Percentiles rank a stretch among this genome's conserved stretches.
Evolutionary conservation across 257 asterid species (phyloP).

Genomic region (Fraxinus cuspidata): DNA sequence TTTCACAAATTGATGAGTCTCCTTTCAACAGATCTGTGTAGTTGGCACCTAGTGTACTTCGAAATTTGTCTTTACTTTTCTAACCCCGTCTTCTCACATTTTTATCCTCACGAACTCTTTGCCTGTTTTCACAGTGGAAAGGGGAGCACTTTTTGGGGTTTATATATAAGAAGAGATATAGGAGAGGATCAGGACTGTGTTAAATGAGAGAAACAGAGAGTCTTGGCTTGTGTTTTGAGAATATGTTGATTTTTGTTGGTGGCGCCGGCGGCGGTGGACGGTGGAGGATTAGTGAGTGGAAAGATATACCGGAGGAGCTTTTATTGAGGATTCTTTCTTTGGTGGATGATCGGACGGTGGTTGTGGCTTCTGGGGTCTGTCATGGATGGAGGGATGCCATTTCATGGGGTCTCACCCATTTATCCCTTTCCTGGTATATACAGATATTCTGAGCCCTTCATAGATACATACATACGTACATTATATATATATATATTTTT

Average conservation of each 20-base stretch:
- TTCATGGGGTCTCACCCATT: too few species aligned
- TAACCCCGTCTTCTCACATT: background rate
- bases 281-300: too few species aligned
- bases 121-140: background rate
- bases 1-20: conserved; percentile 18
- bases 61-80: background rate
- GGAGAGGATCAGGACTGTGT: conserved; percentile 26
- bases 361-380: too few species aligned
- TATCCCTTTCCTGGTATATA: background rate
- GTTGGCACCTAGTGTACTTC: conserved; percentile 33
- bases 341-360: too few species aligned
- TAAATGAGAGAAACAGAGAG: background rate
- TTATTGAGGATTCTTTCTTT: too few species aligned
- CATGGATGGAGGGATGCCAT: too few species aligned
- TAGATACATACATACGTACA: too few species aligned
- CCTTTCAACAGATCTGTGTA: conserved; percentile 12
- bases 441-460: too few species aligned
- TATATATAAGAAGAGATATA: conserved; percentile 33
- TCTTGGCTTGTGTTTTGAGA: conserved; percentile 62
- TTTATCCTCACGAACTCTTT: background rate
- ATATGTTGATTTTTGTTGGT: conserved; percentile 53
- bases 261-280: too few species aligned
- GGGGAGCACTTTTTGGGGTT: conserved; percentile 24
- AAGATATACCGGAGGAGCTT: too few species aligned
- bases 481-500: background rate